phyloP scores from a whole-genome alignment of 2,329 filamentous ascomycete genomes.

The Cladosporium austrohemisphaericum region DNA sequence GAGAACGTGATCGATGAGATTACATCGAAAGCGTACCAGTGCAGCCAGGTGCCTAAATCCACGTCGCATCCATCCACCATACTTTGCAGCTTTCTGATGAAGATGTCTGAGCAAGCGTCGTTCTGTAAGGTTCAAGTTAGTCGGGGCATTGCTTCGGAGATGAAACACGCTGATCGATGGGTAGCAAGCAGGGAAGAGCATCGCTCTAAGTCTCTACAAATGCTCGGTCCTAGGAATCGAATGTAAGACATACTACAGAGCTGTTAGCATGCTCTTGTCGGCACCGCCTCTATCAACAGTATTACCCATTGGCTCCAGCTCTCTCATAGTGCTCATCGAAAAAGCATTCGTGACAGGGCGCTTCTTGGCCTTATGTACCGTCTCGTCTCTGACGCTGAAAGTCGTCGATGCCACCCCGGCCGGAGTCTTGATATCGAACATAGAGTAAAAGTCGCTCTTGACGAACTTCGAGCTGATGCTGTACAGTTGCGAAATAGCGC shows the following conservation, averaged over 20 bases:
- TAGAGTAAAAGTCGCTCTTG: constrained; percentile 21
- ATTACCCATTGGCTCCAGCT: constrained; percentile 26
- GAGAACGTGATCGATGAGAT: constrained; percentile 26
- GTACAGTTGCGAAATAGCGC: constrained; percentile 56
- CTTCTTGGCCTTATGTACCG: constrained; percentile 40
- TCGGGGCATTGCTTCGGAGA: too few species aligned
- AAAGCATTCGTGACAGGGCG: constrained; percentile 24
- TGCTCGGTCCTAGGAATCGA: too few species aligned
- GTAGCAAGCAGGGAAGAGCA: too few species aligned
- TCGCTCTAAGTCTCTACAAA: too few species aligned
- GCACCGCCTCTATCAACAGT: too few species aligned
- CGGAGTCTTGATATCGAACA: constrained; percentile 23
- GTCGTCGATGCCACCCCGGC: constrained; percentile 24
- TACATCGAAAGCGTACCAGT: constrained; percentile 26
- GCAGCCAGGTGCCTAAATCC: constrained; percentile 24
- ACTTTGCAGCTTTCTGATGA: constrained; percentile 20
- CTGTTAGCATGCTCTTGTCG: too few species aligned
- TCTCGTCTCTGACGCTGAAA: constrained; percentile 41
- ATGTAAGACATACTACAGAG: too few species aligned
- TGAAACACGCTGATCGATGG: too few species aligned
- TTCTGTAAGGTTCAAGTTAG: too few species aligned
- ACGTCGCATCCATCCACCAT: constrained; percentile 19
- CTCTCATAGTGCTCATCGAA: constrained; percentile 22
- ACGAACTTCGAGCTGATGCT: constrained; percentile 39
- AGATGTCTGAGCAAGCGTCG: constrained; percentile 23